Base-by-base conservation (phyloP, 805 yeast species). In the Kodamaea leandrae region DNA sequence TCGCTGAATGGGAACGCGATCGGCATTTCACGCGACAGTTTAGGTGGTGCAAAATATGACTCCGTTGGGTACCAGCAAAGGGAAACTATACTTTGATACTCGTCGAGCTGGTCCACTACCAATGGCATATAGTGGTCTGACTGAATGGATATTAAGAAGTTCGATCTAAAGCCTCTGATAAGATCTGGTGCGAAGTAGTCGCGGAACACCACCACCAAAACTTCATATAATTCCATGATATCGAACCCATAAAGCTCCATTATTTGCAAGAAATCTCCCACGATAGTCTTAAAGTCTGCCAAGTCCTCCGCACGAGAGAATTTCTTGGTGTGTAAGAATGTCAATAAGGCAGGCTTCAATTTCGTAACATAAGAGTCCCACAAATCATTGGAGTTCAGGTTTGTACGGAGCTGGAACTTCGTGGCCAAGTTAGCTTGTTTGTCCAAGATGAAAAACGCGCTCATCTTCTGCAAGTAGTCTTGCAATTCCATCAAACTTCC, bases 121-220 rank as follows among this genome's bases (percentile, higher is more conserved):
- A 89, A 75, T 9, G 96, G 95, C 88, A 86, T 87, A 49, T 87
- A 86, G 57, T 87, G 93, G 57, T 91, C 97, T 17, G 83, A 82
- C 45, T 78, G 76, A 26, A 89, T 76, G 4, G 83, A 65, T 7
- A 72, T 71, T 23, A 70, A 63, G 63, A 89, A 91, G 36, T 82
- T 83, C 9, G 58, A 58, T 17, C 75, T 68, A 59, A 88, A 87
- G 12, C 74, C 72, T 44, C 64, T 66, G 10, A 78, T 72, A 17
- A 80, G 63, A 8, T 74, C 65, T 2, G 72, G 71, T n/a, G 86
- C 78, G 53, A 74, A 85, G 47, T 76, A 74, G 39, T 68, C 66
- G 36, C 76, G 69, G 54, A 88, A 82, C 6, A 82, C 60, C 2
- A 70, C 54, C 21, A 84, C 63, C 51, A 89, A 59, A 13, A 86